These are phyloP conservation scores for Nicotiana sylvestris DNA, from an alignment of 257 asterid species.

Conservation along the genomic window DNA sequence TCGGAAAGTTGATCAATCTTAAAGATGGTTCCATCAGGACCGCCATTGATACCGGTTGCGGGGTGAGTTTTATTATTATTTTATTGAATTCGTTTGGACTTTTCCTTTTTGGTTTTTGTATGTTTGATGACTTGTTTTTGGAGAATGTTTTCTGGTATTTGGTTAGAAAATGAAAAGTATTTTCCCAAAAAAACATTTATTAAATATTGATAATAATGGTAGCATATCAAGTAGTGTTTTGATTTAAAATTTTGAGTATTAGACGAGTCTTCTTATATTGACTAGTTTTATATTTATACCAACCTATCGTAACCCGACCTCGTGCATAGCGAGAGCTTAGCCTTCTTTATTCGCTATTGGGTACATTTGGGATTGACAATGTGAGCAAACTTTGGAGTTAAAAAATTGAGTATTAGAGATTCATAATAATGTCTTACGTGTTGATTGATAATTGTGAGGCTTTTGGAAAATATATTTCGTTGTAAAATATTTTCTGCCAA, in stretches of 20 bases:
- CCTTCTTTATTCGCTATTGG: background rate
- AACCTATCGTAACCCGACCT: background rate
- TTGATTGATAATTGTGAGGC: background rate
- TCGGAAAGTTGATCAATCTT: constrained; percentile 67
- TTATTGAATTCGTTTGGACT: background rate
- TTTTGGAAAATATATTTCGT: background rate
- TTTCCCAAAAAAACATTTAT: background rate
- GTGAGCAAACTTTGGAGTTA: background rate
- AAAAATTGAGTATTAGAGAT: background rate
- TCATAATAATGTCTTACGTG: background rate
- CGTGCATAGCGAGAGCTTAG: no score
- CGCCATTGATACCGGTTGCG: constrained; percentile 95
- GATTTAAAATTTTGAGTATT: background rate
- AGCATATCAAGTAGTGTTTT: background rate
- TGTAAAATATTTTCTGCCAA: background rate
- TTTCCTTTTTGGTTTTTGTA: background rate
- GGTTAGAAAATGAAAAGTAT: background rate
- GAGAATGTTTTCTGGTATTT: background rate
- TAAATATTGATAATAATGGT: background rate
- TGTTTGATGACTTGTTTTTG: background rate
- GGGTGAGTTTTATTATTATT: constrained; percentile 35
- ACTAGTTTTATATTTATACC: no score
- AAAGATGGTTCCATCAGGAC: constrained; percentile 69
- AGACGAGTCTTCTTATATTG: background rate
- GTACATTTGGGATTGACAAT: no score